Percentiles rank a stretch among this genome's conserved stretches.
phyloP scores from a whole-genome alignment of 805 yeast species.

The Brettanomyces nanus region DNA sequence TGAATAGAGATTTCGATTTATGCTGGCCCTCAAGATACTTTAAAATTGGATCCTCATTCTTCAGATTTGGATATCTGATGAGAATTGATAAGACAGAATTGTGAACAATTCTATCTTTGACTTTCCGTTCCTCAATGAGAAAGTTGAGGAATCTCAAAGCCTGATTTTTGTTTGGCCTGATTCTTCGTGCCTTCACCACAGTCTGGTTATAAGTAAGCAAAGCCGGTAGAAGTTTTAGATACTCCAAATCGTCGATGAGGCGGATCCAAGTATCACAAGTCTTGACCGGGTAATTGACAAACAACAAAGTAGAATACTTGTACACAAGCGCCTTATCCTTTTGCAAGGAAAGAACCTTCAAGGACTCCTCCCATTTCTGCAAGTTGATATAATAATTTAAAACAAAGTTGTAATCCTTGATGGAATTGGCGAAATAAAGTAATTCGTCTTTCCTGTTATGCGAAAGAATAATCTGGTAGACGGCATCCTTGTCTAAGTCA shows the following conservation, averaged over 20 bases:
- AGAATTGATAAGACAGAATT: constrained; percentile 65
- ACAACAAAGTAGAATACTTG: constrained; percentile 57
- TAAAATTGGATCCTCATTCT: constrained; percentile 39
- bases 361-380: constrained; percentile 68
- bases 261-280: constrained; percentile 79
- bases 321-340: constrained; percentile 46
- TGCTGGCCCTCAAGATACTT: constrained; percentile 36
- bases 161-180: constrained; percentile 44
- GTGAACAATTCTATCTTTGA: constrained; percentile 44
- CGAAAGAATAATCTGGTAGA: constrained; percentile 62
- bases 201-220: constrained; percentile 58
- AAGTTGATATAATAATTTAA: constrained; percentile 59
- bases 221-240: constrained; percentile 65
- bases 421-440: constrained; percentile 56
- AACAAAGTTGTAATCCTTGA: constrained; percentile 63
- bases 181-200: constrained; percentile 23
- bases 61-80: constrained; percentile 37
- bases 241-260: constrained; percentile 41
- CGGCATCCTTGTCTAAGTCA: constrained; percentile 53
- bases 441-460: constrained; percentile 61
- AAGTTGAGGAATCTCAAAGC: constrained; percentile 57
- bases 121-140: constrained; percentile 37
- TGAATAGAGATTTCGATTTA: constrained; percentile 10
- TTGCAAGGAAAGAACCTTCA: constrained; percentile 45
- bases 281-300: constrained; percentile 57